Base-by-base conservation (phyloP, 2,329 filamentous ascomycete genomes). In the Cordyceps javanica region DNA sequence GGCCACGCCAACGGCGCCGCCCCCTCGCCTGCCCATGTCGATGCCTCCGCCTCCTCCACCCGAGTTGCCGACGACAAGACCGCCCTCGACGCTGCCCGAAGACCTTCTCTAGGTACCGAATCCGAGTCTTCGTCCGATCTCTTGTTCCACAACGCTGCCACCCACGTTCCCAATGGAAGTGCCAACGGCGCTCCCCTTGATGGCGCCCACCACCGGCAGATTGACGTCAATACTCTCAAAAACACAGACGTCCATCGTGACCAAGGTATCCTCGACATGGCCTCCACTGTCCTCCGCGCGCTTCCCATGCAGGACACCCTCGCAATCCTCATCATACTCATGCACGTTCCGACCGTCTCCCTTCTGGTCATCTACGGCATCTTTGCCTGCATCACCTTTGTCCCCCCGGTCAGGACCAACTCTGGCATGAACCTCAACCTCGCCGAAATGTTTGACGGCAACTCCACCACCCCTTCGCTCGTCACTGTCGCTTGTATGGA, bases 251-350 rank as follows among this genome's bases (percentile, higher is more conserved):
- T 88, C 56, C 87, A 89, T 68, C 86, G 86, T 64, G 85, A 88
- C 69, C 78, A 85, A 56, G 88, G 88, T 59, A 85, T 89, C 49
- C 75, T 96, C 64, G 86, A 89, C 66, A 79, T 95, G 63, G 88
- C 89, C 62, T 83, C 90, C 64, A 96, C 91, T 57, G 93, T 97
- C 66, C 83, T 97, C 70, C 86, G 86, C 67, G 91, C 91, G 54
- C 93, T 92, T 67, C 93, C 93, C 55, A 85, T 96, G 69, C 89
- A 91, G 75, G 93, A 97, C 75, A 96, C 93, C 60, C 90, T 97
- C 74, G 91, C 93, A 70, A 96, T 97, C 68, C 85, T 97, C 71
- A 96, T 97, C 74, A 89, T 97, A 66, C 83, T 97, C 64, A 89
- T 97, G 73, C 92, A 96, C 70, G 85, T 97, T 10, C 92, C 93